Base-by-base conservation (phyloP, 192 early-diverging fungal species). In the Haplosporangium gracile region DNA sequence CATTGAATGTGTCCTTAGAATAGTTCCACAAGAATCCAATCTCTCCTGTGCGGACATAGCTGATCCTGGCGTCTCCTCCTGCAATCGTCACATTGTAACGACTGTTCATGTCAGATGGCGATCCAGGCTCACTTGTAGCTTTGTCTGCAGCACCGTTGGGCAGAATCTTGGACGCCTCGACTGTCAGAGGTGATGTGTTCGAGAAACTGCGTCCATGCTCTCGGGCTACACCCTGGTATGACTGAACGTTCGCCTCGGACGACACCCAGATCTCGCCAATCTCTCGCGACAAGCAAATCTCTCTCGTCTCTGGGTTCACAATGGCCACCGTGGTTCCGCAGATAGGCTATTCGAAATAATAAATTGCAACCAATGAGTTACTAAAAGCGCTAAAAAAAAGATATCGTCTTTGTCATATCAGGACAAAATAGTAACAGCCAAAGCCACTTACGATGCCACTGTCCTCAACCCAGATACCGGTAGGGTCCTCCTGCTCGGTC, bases 181-280 rank as follows among this genome's bases (percentile, higher is more conserved):
- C 76, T 38, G 65, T 81, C 29, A 81, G 70, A 15, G 84, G 84
- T 20, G 83, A 85, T 5, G 78, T 70, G n/a, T 81, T 81, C 22
- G 84, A 86, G 8, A 81, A 24, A 29, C 68, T 81, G n/a, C 84
- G 78, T 20, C 79, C 75, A 76, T 85, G 78, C 6, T 80, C 84
- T 10, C 84, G 77, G n/a, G 65, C 89, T 16, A 88, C 78, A 2
- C 87, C 87, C 55, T 90, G 86, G 38, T 88, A 91, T 2, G 89
- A 89, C 65, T 90, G 89, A 6, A 89, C 89, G 80, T 91, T 94
- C 38, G 88, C 60, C 53, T 93, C 91, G 24, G 93, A 94, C 36
- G 90, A 93, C 20, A 97, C 96, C 96, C 96, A 97, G 20, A 97
- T 96, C 89, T 97, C 97, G 60, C 97, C 97, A 72, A 97, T 89